Percentiles rank a stretch among this genome's conserved stretches.
phyloP scores from a whole-genome alignment of 768 basidiomycete species.

The Auriscalpium microsporum region DNA sequence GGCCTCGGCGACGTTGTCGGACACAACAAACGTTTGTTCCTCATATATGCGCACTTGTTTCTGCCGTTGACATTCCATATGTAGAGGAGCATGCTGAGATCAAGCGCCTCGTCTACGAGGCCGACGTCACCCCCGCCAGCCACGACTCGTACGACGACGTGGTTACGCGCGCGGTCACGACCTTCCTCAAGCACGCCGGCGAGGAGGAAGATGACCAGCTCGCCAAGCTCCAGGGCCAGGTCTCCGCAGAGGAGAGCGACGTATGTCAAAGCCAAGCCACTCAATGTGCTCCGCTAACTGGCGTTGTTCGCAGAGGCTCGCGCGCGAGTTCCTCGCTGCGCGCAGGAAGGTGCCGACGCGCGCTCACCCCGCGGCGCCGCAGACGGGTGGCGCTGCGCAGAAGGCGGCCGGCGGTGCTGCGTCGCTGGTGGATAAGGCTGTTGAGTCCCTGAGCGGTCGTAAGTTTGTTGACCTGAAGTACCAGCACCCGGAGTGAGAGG shows the following conservation, averaged over 20 bases:
- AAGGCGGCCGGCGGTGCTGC: conserved; percentile 10
- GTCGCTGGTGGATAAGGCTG: no score
- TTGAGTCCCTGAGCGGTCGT: no score
- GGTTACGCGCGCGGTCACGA: conserved; percentile 11
- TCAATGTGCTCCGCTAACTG: no score
- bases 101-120: conserved; percentile 13
- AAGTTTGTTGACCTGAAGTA: no score
- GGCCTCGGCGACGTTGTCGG: no score
- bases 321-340: conserved; percentile 12
- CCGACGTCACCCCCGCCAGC: conserved; percentile 7
- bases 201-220: conserved; percentile 18
- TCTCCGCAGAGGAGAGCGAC: conserved; percentile 17
- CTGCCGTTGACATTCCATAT: background rate
- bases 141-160: conserved; percentile 13
- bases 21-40: no score
- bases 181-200: conserved; percentile 16
- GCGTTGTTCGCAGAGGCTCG: no score
- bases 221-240: conserved; percentile 5
- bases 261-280: conserved; percentile 1
- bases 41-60: no score
- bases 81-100: conserved; percentile 17
- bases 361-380: conserved; percentile 16
- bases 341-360: conserved; percentile 16
- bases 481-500: no score
- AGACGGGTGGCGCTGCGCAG: conserved; percentile 17